Evolutionary conservation across 169 alveolate genomes (phyloP).

Genomic region (Plasmodium chabaudi): DNA sequence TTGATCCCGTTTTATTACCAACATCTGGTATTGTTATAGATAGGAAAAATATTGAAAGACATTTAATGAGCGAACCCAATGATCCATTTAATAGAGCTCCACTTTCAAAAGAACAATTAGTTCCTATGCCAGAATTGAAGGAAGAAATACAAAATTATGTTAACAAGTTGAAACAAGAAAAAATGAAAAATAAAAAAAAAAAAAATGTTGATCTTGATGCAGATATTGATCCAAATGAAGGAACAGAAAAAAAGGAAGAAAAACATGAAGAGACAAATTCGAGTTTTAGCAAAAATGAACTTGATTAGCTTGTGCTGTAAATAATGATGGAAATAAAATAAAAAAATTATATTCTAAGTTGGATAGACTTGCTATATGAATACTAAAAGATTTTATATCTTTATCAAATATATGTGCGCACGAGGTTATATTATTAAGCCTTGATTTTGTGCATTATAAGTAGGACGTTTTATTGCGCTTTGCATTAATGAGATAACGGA

Average conservation of each 20-base stretch:
- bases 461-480: too few species aligned
- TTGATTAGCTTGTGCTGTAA: too few species aligned
- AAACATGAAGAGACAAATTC: not conserved
- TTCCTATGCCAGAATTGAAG: conserved; percentile 91
- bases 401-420: too few species aligned
- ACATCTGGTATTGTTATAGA: conserved; percentile 91
- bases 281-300: too few species aligned
- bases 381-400: too few species aligned
- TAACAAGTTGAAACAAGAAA: conserved; percentile 69
- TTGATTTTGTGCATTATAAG: too few species aligned
- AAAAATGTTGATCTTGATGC: conserved; percentile 9
- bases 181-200: conserved; percentile 41
- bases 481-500: too few species aligned
- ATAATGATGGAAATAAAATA: too few species aligned
- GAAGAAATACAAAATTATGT: conserved; percentile 85
- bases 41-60: conserved; percentile 92
- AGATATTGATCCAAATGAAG: conserved; percentile 16
- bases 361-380: too few species aligned
- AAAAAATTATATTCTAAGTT: too few species aligned
- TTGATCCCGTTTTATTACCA: conserved; percentile 94
- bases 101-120: conserved; percentile 88
- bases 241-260: not conserved
- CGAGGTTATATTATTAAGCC: too few species aligned
- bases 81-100: conserved; percentile 95
- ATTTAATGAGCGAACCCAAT: conserved; percentile 92